A percentile compares a stretch with the other conserved stretches of the same genome.
These are phyloP conservation scores for Bisporella sp. DNA, from an alignment of 2,329 filamentous ascomycete genomes.

Conservation along the genomic window DNA sequence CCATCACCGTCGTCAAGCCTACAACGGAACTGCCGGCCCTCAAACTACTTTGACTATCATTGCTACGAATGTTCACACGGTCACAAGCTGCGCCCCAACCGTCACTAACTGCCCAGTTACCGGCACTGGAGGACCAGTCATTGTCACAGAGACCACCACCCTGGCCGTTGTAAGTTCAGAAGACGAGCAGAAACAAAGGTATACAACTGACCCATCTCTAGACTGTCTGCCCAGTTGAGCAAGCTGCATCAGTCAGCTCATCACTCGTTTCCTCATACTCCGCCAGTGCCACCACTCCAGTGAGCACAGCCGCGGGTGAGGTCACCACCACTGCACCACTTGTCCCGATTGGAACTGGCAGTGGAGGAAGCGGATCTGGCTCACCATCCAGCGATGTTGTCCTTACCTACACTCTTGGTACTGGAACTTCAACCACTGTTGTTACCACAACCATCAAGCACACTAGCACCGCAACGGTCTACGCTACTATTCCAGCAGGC, in stretches of 20 bases:
- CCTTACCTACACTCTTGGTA: slow-evolving; percentile 35
- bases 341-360: slow-evolving; percentile 8
- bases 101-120: slow-evolving; percentile 35
- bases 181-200: not conserved
- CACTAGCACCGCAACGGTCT: slow-evolving; percentile 28
- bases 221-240: slow-evolving; percentile 42
- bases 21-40: slow-evolving; percentile 12
- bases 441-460: slow-evolving; percentile 36
- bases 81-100: slow-evolving; percentile 32
- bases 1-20: slow-evolving; percentile 19
- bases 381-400: slow-evolving; percentile 13
- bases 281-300: slow-evolving; percentile 2
- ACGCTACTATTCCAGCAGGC: slow-evolving; percentile 13
- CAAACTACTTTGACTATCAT: slow-evolving; percentile 35
- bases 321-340: slow-evolving; percentile 4
- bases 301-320: not conserved
- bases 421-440: slow-evolving; percentile 35
- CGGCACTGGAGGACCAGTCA: slow-evolving; percentile 13
- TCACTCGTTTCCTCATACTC: slow-evolving; percentile 30
- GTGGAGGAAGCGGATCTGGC: not conserved
- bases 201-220: slow-evolving; percentile 7
- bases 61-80: slow-evolving; percentile 29
- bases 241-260: slow-evolving; percentile 33
- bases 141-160: slow-evolving; percentile 34
- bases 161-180: slow-evolving; percentile 31